Evolutionary conservation across 805 yeast genomes (phyloP), one percentile per base, ranked within the genome.

Genomic region (Ogataea wickerhamii): DNA sequence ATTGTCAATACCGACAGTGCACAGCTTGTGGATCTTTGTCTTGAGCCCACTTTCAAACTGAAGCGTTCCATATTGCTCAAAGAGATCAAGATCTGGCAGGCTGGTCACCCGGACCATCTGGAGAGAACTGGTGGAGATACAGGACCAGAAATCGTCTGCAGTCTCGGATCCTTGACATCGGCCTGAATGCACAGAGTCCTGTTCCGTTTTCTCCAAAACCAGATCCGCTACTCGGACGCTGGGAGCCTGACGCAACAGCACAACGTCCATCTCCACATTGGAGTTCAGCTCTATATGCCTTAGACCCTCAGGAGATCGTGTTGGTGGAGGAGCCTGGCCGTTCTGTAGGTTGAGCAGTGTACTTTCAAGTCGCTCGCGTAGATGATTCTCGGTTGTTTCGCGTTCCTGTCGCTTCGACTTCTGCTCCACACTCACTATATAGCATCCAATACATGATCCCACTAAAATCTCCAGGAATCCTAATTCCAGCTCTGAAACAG

Each of bases 81-180:
- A 40, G n/a, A 43, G 29, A 14, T 24, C 17, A 7, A 20, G 18
- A 22, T 37, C 28, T 21, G 47, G 47, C 13, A 43, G 36, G 5
- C 29, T 18, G 14, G 35, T 40, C 14, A 40, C 24, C n/a, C 30
- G 32, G 5, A 43, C 26, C 40, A 40, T 40, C 22, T 29, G 21
- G 6, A 39, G 33, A 4, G 37, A 32, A 6, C 18, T 22, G 6
- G 28, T 4, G 12, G 44, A 40, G 12, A 40, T n/a, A 13, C 22
- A 22, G 21, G n/a, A 12, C 38, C 38, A 36, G 11, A 18, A 10
- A 8, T 16, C 12, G 30, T 27, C 30, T 29, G 32, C 10, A 16
- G 7, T 6, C 6, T 18, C 22, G 10, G 32, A 16, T 21, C 18
- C 10, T 11, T 29, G 32, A 6, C 11, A 6, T 11, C 10, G 11